phyloP scores from a whole-genome alignment of 2,329 filamentous ascomycete species.

The Apiospora phragmitis region DNA sequence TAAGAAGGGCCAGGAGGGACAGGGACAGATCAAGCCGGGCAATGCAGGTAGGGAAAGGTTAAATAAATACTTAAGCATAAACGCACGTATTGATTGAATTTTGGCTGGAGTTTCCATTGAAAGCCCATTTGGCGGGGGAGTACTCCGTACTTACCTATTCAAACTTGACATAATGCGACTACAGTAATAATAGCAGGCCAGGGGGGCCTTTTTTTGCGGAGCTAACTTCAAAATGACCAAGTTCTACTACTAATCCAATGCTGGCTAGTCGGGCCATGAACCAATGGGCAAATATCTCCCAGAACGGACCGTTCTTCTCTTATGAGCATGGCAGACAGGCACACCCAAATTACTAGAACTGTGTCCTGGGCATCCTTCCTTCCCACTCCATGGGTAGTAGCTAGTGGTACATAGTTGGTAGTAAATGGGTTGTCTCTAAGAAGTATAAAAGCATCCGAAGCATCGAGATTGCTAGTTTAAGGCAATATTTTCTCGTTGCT shows the following conservation, averaged over 20 bases:
- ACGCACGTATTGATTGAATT: not conserved
- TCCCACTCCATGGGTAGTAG: no score
- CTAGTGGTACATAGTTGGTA: no score
- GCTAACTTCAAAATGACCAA: not conserved
- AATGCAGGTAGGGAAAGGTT: not conserved
- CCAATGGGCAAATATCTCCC: no score
- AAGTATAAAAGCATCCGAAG: no score
- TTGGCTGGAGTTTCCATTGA: not conserved
- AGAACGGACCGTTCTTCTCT: no score
- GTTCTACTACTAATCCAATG: not conserved
- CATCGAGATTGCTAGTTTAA: no score
- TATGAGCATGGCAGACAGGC: no score
- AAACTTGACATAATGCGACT: not conserved
- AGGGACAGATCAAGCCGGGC: not conserved
- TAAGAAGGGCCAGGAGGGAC: not conserved
- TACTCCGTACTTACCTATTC: not conserved
- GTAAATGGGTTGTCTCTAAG: no score
- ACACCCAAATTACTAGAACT: no score
- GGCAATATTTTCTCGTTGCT: no score
- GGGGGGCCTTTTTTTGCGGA: not conserved
- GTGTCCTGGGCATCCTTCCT: no score
- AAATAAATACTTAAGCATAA: not conserved
- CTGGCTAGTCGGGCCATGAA: not conserved
- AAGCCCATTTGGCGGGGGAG: not conserved
- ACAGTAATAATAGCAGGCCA: not conserved